phyloP scores from a whole-genome alignment of 768 basidiomycete species.

The Chalciporus piperatus region DNA sequence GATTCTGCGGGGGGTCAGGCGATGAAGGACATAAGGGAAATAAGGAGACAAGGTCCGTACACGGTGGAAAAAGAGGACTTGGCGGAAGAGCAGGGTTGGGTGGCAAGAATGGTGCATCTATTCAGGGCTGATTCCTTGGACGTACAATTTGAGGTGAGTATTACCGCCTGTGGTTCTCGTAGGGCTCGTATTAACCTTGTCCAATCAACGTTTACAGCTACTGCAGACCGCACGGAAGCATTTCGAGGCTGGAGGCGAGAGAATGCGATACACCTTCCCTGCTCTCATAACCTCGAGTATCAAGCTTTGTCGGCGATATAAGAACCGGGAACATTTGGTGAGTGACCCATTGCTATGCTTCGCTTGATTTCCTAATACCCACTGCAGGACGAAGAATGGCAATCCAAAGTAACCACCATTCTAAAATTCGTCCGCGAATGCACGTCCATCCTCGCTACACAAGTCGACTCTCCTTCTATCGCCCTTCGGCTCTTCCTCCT shows the following conservation, averaged over 20 bases:
- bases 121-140: constrained; percentile 86
- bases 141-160: constrained; percentile 82
- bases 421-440: constrained; percentile 95
- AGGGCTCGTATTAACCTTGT: background rate
- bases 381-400: constrained; percentile 81
- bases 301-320: constrained; percentile 90
- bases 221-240: constrained; percentile 88
- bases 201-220: constrained; percentile 45
- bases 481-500: constrained; percentile 94
- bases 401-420: constrained; percentile 78
- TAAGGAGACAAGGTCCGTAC: constrained; percentile 57
- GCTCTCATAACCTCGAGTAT: constrained; percentile 92
- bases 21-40: constrained; percentile 36
- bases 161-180: background rate
- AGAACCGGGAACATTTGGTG: constrained; percentile 72
- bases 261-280: constrained; percentile 96
- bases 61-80: constrained; percentile 80
- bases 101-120: constrained; percentile 95
- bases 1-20: constrained; percentile 44
- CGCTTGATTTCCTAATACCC: constrained; percentile 1
- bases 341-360: constrained; percentile 15
- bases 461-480: constrained; percentile 89
- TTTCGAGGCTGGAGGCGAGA: constrained; percentile 88
- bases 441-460: constrained; percentile 88
- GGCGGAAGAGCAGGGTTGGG: constrained; percentile 99